These are phyloP conservation scores for Calonectria pauciramosa DNA, from an alignment of 2,329 filamentous ascomycete genomes.

Conservation along the genomic window DNA sequence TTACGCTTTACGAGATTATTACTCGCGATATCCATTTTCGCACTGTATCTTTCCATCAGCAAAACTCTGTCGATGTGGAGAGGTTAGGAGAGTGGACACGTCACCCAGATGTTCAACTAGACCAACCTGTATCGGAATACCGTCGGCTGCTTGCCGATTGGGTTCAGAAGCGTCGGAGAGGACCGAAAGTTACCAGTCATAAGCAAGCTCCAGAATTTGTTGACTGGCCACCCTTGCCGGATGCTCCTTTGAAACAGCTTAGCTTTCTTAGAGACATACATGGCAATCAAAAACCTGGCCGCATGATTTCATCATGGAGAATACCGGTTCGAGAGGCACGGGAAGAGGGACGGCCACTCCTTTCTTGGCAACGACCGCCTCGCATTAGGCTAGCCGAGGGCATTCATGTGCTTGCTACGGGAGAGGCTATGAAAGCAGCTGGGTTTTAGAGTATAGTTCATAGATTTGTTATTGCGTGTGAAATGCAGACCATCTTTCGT, in stretches of 20 bases:
- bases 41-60: constrained; percentile 37
- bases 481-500: too few species aligned
- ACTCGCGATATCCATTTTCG: constrained; percentile 46
- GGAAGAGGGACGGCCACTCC: not conserved
- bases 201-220: constrained; percentile 36
- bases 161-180: constrained; percentile 26
- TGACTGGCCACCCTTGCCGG: constrained; percentile 37
- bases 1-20: constrained; percentile 55
- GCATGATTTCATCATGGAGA: not conserved
- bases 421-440: not conserved
- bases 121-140: constrained; percentile 49
- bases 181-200: constrained; percentile 15
- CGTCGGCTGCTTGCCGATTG: constrained; percentile 45
- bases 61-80: constrained; percentile 30
- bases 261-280: not conserved
- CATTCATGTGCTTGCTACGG: not conserved
- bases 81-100: constrained; percentile 46
- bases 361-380: not conserved
- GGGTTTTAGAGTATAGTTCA: not conserved
- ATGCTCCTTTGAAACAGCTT: not conserved
- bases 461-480: not conserved
- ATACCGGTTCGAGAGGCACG: not conserved
- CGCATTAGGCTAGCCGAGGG: not conserved
- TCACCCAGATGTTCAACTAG: constrained; percentile 50
- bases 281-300: not conserved